Conservation (phyloP, 1,284 basidiomycete species). For the Ustilago sp. region DNA sequence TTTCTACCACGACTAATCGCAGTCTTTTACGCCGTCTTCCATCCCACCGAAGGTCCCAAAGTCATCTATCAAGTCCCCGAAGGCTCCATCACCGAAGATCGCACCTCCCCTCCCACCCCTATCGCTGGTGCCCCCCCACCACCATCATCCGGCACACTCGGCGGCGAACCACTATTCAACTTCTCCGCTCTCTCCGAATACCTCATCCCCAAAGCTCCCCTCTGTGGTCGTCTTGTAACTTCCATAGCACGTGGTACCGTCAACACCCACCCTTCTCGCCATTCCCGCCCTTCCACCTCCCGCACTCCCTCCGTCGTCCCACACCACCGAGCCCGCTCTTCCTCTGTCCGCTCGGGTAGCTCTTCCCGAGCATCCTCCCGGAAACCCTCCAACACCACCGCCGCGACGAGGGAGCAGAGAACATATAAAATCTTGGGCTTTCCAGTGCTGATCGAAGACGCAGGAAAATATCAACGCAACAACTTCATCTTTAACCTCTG, state of each 20-base stretch:
- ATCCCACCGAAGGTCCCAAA: slow-evolving; percentile 82
- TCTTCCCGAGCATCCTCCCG: slow-evolving; percentile 29
- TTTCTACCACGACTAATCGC: slow-evolving; percentile 78
- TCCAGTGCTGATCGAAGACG: slow-evolving; percentile 60
- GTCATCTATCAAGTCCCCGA: slow-evolving; percentile 91
- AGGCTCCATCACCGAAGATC: slow-evolving; percentile 70
- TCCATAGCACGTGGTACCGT: slow-evolving; percentile 57
- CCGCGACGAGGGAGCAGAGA: slow-evolving; percentile 22
- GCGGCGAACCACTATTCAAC: slow-evolving; percentile 77
- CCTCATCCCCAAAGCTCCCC: slow-evolving; percentile 86
- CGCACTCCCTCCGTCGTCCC: slow-evolving; percentile 22
- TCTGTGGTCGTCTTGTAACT: slow-evolving; percentile 89
- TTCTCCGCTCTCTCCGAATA: slow-evolving; percentile 92
- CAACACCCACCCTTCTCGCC: neutral
- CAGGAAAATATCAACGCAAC: slow-evolving; percentile 63
- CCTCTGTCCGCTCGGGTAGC: slow-evolving; percentile 19
- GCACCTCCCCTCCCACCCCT: neutral
- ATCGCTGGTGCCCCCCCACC: neutral
- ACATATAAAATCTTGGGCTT: slow-evolving; percentile 65
- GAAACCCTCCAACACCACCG: slow-evolving; percentile 2
- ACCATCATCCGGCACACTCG: slow-evolving; percentile 7
- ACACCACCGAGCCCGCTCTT: slow-evolving; percentile 10
- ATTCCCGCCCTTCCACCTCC: slow-evolving; percentile 2
- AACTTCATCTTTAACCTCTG: slow-evolving; percentile 89
- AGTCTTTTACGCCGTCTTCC: slow-evolving; percentile 88